Conservation (phyloP, 352 stramenopile species). For the Elongisporangium senticosum region DNA sequence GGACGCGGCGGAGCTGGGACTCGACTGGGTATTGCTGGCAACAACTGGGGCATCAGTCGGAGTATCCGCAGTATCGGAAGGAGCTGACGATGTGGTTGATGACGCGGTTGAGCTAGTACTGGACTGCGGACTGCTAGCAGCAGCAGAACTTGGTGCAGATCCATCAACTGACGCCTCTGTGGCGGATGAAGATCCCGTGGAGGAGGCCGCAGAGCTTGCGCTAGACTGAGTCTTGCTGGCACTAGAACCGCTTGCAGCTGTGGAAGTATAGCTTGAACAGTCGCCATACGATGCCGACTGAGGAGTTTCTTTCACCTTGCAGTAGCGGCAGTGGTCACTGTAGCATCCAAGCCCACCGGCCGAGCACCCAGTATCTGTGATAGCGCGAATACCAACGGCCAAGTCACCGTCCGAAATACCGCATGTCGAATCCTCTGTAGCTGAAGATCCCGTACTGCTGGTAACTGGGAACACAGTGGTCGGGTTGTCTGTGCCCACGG, state of each 20-base stretch:
- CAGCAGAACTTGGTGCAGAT: no score
- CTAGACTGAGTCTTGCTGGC: neutral
- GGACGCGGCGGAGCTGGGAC: neutral
- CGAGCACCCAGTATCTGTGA: constrained; percentile 21
- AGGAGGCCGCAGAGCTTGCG: constrained; percentile 8
- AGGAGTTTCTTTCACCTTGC: constrained; percentile 23
- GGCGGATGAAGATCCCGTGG: neutral
- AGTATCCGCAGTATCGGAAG: constrained; percentile 1
- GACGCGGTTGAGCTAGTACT: constrained; percentile 23
- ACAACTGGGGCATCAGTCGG: neutral
- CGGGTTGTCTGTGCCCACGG: neutral
- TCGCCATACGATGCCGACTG: constrained; percentile 27
- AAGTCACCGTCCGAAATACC: constrained; percentile 26
- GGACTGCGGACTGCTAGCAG: constrained; percentile 1
- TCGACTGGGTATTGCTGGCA: constrained; percentile 2
- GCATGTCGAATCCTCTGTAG: constrained; percentile 5
- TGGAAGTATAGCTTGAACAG: constrained; percentile 13
- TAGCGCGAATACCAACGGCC: constrained; percentile 21
- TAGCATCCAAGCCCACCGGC: constrained; percentile 34
- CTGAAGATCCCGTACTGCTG: neutral
- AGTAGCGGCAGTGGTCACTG: constrained; percentile 30
- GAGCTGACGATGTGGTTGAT: no score
- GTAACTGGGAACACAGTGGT: neutral
- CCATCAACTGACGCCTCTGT: neutral
- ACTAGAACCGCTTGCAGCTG: constrained; percentile 2